Evolutionary conservation across 345 rosid genomes (phyloP), one percentile per base, ranked within the genome.

Genomic region (Gynandropsis gynandra): DNA sequence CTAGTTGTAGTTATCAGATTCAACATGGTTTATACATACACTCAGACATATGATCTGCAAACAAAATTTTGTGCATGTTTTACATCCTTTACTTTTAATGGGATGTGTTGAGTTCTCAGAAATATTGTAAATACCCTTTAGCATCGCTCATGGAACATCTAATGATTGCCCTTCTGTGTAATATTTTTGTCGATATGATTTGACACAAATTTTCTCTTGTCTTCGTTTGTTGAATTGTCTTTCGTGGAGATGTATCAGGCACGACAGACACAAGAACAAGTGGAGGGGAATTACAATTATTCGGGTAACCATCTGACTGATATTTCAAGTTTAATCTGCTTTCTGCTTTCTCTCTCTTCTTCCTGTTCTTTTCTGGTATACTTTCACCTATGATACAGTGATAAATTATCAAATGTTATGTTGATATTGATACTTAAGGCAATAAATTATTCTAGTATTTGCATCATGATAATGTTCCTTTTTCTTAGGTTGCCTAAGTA

Each of bases 401-500:
- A 37, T 50, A 40, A 17, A 34, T 42, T 15, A 12, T 29, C 27
- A 27, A 37, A 18, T 34, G 52, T n/a, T 48, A 34, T 55, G 16
- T 19, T 41, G 12, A 9, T 16, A 16, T 12, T 52, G n/a, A 19
- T 37, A 48, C 5, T 24, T 24, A 19, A 45, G 15, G 50, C 42
- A 50, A n/a, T 60, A 51, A 47, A 41, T 16, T 41, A 46, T 32
- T 21, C 19, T 48, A 8, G 16, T 54, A 1, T 42, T 16, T n/a
- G 16, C 51, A 35, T 47, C 46, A 9, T 60, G 58, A 29, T 1
- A 29, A 32, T 42, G 8, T 19, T 33, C 58, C 31, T 24, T 1
- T 42, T 61, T 61, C n/a, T 66, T 73, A 80, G 89, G 76, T 67
- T 63, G 55, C 29, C 72, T 51, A 48, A 61, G 51, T 57, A 53